phyloP scores from a whole-genome alignment of 73 alveolate genomes.

The Paramecium bursaria region DNA sequence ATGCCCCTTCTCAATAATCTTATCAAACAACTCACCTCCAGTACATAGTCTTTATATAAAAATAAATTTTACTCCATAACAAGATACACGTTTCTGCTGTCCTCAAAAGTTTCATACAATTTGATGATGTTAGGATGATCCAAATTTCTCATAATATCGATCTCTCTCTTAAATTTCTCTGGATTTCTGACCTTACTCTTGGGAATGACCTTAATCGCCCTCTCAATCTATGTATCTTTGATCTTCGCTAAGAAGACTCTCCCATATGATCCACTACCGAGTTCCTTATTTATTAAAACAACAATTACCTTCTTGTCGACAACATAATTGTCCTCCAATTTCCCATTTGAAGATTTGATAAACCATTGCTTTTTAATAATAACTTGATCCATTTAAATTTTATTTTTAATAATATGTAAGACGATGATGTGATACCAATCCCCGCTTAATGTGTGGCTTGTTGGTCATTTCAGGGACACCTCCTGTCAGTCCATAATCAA shows the following conservation, averaged over 20 bases:
- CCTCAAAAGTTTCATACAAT: constrained; percentile 84
- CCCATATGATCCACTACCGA: constrained; percentile 70
- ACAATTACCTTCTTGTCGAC: constrained; percentile 60
- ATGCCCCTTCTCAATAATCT: constrained; percentile 79
- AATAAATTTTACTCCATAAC: constrained; percentile 80
- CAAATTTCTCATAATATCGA: constrained; percentile 72
- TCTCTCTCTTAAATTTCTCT: constrained; percentile 74
- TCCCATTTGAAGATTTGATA: constrained; percentile 58
- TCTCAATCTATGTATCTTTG: constrained; percentile 48
- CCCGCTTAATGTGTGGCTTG: no score
- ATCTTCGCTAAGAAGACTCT: constrained; percentile 65
- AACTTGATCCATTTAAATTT: no score
- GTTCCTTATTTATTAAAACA: neutral
- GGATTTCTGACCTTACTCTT: constrained; percentile 83
- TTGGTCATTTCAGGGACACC: no score
- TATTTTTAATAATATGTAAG: no score
- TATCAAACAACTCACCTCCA: constrained; percentile 95
- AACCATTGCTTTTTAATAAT: constrained; percentile 68
- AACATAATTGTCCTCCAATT: constrained; percentile 63
- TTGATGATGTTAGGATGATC: constrained; percentile 88
- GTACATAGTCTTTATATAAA: constrained; percentile 74
- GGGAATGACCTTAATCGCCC: constrained; percentile 92
- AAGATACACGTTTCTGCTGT: constrained; percentile 68
- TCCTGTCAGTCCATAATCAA: no score
- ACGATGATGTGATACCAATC: no score